These are phyloP conservation scores for Diaporthe caulivora DNA, from an alignment of 2,329 filamentous ascomycete genomes.

Conservation along the genomic window DNA sequence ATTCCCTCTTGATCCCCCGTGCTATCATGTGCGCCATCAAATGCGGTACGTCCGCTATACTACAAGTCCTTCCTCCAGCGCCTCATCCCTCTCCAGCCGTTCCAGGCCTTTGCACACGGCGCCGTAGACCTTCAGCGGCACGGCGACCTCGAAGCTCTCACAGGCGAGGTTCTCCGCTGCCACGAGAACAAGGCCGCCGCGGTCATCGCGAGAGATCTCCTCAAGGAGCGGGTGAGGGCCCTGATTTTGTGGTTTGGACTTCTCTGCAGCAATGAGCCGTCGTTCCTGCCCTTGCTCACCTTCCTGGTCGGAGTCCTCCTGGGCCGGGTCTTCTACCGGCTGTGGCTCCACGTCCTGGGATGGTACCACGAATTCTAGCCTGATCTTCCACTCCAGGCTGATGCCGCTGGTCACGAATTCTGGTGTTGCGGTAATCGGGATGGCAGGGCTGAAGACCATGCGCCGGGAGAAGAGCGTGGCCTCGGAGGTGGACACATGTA, in stretches of 20 bases:
- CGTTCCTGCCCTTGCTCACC: slow-evolving; percentile 35
- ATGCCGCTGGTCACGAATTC: slow-evolving; percentile 94
- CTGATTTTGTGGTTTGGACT: slow-evolving; percentile 35
- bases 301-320: slow-evolving; percentile 42
- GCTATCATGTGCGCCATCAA: slow-evolving; percentile 4
- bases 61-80: slow-evolving; percentile 48
- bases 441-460: slow-evolving; percentile 83
- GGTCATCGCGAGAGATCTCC: slow-evolving; percentile 81
- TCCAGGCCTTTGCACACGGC: slow-evolving; percentile 70
- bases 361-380: slow-evolving; percentile 92
- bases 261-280: slow-evolving; percentile 44
- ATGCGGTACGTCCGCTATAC: slow-evolving; percentile 34
- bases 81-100: slow-evolving; percentile 67
- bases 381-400: slow-evolving; percentile 87
- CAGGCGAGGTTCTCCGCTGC: slow-evolving; percentile 83
- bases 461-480: slow-evolving; percentile 85
- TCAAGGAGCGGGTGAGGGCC: slow-evolving; percentile 74
- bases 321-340: slow-evolving; percentile 42
- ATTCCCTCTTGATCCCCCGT: neutral
- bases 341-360: slow-evolving; percentile 52
- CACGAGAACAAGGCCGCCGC: slow-evolving; percentile 79
- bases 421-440: slow-evolving; percentile 86
- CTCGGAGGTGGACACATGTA: slow-evolving; percentile 83
- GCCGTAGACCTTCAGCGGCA: slow-evolving; percentile 85
- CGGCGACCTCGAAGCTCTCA: slow-evolving; percentile 91